Evolutionary conservation across 1,284 basidiomycete genomes (phyloP), one percentile per base, ranked within the genome.

Genomic region (Sporisorium iseilematis-ciliati): DNA sequence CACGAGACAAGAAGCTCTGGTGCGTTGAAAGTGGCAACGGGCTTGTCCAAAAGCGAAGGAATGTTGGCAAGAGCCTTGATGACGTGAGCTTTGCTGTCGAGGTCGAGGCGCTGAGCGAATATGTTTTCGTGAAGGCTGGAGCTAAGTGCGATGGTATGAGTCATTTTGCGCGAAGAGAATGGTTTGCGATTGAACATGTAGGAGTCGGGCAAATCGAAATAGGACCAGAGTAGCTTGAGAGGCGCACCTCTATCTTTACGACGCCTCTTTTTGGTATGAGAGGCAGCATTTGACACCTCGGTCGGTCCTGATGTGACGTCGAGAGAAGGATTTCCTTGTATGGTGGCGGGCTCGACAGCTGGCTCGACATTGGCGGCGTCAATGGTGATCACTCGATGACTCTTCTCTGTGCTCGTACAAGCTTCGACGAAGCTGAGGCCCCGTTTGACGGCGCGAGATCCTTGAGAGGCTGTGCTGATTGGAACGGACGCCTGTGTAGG

Each of bases 131-230:
- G n/a, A n/a, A n/a, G 18, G 16, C 2, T 6, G 2, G 26, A 3
- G 33, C 18, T 40, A 43, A 60, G 50, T 21, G 31, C 31, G 26
- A 60, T 21, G 4, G 29, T 43, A 21, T 53, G 58, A 2, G 50
- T 40, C 50, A 48, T 53, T n/a, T 46, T 40, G n/a, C 33, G 31
- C 10, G 7, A 16, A 2, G 21, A 60, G 11, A 60, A 33, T 3
- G 58, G 50, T 16, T 38, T 20, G 16, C 35, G 23, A 11, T 53
- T 21, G 43, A 60, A 60, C 7, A 60, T 38, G 51, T 53, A 60
- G 2, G 18, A 18, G 10, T 46, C 43, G 4, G n/a, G 7, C 1
- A 48, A 25, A 7, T 60, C 33, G 8, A 46, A 60, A 33, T 41
- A 18, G 4, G 31, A 53, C 21, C 14, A 41, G 4, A 60, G 16